Conservation (phyloP, 495 filamentous ascomycete species). For the Penicillium argentinense region DNA sequence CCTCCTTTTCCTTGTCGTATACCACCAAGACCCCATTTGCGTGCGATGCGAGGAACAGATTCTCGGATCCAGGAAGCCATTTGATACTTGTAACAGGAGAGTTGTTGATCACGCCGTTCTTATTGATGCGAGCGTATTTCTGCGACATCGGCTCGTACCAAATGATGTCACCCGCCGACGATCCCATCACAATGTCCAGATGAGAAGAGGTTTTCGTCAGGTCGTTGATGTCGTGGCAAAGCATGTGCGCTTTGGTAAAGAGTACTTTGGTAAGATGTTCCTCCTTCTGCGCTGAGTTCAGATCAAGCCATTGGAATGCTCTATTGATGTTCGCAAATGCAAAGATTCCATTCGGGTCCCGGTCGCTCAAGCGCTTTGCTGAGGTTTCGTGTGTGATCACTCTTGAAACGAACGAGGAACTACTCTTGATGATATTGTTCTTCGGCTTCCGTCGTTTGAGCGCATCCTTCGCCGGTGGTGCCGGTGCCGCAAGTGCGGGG, state of each 20-base stretch:
- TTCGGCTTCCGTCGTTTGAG: conserved; percentile 87
- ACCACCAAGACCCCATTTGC: conserved; percentile 92
- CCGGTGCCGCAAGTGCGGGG: conserved; percentile 58
- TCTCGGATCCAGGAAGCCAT: conserved; percentile 94
- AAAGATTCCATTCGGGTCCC: conserved; percentile 74
- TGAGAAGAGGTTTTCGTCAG: conserved; percentile 76
- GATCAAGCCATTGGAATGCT: conserved; percentile 83
- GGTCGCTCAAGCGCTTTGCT: conserved; percentile 74
- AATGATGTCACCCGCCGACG: conserved; percentile 92
- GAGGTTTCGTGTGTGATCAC: conserved; percentile 88
- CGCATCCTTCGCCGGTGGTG: conserved; percentile 62
- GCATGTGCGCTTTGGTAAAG: conserved; percentile 91
- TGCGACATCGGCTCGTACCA: conserved; percentile 99
- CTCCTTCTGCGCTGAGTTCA: conserved; percentile 58
- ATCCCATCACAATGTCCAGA: conserved; percentile 91
- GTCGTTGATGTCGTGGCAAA: conserved; percentile 91
- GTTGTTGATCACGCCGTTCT: conserved; percentile 87
- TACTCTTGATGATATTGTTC: conserved; percentile 96
- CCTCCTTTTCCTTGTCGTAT: conserved; percentile 98
- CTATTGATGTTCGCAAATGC: conserved; percentile 94
- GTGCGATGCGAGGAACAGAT: conserved; percentile 88
- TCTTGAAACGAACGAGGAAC: conserved; percentile 92
- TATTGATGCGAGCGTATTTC: conserved; percentile 94
- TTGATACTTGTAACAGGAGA: conserved; percentile 82
- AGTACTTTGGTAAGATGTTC: conserved; percentile 93